These are phyloP conservation scores for Linum tenue DNA, from an alignment of 345 rosid genomes.

Conservation along the genomic window DNA sequence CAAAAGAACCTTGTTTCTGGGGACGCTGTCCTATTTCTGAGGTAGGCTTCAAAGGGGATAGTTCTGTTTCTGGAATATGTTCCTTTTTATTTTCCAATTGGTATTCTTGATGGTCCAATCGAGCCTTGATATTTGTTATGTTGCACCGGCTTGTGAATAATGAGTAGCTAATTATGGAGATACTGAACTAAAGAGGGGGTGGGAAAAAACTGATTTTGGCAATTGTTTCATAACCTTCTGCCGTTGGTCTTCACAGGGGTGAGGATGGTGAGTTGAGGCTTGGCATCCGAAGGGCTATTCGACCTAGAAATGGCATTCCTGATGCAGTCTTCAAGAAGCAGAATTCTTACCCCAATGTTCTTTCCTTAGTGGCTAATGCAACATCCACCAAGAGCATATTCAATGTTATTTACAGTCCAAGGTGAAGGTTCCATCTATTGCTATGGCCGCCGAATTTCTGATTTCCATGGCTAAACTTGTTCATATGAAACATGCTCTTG, in stretches of 20 bases:
- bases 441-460: neutral
- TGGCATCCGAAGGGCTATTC: constrained; percentile 67
- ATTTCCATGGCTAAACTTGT: neutral
- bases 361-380: constrained; percentile 61
- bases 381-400: constrained; percentile 54
- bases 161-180: no score
- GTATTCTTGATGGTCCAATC: neutral
- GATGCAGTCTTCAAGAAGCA: constrained; percentile 47
- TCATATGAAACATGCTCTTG: no score
- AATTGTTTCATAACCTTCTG: no score
- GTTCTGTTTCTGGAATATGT: neutral
- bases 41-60: constrained; percentile 34
- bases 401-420: constrained; percentile 74
- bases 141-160: neutral
- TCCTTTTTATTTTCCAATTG: neutral
- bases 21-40: constrained; percentile 83
- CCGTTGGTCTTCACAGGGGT: constrained; percentile 37
- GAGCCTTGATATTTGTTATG: neutral
- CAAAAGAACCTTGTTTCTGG: constrained; percentile 89
- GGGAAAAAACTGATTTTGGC: no score
- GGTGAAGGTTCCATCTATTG: constrained; percentile 31
- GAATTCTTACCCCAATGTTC: constrained; percentile 38
- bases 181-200: no score
- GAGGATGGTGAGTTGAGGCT: constrained; percentile 73
- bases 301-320: constrained; percentile 75